These are phyloP conservation scores for Thalassiosira profunda DNA, from an alignment of 108 stramenopile species.

Conservation along the genomic window DNA sequence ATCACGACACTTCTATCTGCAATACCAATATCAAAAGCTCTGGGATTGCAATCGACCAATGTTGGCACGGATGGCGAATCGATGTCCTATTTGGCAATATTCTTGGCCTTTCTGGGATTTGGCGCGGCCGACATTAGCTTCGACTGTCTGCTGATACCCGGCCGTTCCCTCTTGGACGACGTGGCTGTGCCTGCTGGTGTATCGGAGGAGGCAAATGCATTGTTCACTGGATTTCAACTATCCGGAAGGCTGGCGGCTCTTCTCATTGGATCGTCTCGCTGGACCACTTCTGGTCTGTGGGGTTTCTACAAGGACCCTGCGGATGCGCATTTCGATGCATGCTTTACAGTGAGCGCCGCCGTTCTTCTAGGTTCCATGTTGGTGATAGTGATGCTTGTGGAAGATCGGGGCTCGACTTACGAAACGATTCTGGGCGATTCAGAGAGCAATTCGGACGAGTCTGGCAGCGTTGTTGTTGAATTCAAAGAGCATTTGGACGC, in stretches of 20 bases:
- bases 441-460: too few species aligned
- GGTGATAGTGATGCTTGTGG: not conserved
- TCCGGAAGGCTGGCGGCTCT: slow-evolving; percentile 6
- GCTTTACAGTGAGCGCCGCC: not conserved
- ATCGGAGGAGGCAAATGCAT: slow-evolving; percentile 9
- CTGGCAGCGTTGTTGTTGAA: too few species aligned
- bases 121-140: slow-evolving; percentile 16
- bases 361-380: slow-evolving; percentile 3
- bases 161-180: slow-evolving; percentile 17
- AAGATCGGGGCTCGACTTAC: slow-evolving; percentile 8
- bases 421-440: too few species aligned
- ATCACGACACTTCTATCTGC: not conserved
- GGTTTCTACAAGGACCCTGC: not conserved
- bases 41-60: too few species aligned
- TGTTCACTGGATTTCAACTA: slow-evolving; percentile 22
- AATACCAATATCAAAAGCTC: not conserved
- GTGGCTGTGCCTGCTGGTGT: slow-evolving; percentile 1
- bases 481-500: too few species aligned
- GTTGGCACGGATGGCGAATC: not conserved
- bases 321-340: slow-evolving; percentile 19
- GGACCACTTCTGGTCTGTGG: slow-evolving; percentile 8
- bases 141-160: slow-evolving; percentile 25
- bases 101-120: slow-evolving; percentile 6
- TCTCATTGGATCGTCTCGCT: slow-evolving; percentile 6
- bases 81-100: not conserved